These are phyloP conservation scores for Chlamydomonas incerta DNA, from an alignment of 139 green algal species.

Conservation along the genomic window DNA sequence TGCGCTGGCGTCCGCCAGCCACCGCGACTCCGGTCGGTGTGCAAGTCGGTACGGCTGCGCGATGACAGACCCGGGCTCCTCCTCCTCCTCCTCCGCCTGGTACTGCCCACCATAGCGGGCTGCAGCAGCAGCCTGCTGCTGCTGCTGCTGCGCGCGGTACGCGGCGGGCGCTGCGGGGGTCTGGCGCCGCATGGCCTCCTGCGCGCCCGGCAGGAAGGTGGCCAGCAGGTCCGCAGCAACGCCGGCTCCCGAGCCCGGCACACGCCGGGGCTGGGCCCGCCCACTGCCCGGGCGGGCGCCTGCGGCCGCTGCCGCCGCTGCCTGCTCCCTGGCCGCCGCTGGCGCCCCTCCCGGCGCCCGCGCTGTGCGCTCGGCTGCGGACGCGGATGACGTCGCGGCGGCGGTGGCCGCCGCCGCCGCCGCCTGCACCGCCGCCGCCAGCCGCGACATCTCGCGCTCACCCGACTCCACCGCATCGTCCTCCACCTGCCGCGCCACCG, in stretches of 20 bases:
- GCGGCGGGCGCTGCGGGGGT: background rate
- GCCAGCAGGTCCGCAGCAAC: background rate
- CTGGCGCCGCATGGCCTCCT: background rate
- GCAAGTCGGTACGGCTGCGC: too few relatives aligned
- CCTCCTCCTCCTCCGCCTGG: too few relatives aligned
- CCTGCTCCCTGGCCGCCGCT: background rate
- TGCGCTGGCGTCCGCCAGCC: background rate
- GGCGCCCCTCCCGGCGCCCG: background rate
- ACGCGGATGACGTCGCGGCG: background rate
- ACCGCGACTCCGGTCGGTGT: background rate
- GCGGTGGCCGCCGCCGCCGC: background rate
- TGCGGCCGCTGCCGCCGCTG: background rate
- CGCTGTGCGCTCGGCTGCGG: background rate
- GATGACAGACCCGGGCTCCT: too few relatives aligned
- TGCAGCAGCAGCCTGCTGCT: too few relatives aligned
- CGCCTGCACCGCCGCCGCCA: background rate
- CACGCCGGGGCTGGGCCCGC: too few relatives aligned
- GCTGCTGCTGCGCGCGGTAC: too few relatives aligned
- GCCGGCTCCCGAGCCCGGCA: too few relatives aligned
- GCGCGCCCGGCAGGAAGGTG: conserved; percentile 10
- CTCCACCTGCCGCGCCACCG: background rate
- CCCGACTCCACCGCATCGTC: background rate
- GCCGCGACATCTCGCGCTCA: background rate
- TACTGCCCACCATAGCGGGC: too few relatives aligned
- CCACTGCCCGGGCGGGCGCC: too few relatives aligned